phyloP scores from a whole-genome alignment of 345 rosid species.

The Salix udensis region DNA sequence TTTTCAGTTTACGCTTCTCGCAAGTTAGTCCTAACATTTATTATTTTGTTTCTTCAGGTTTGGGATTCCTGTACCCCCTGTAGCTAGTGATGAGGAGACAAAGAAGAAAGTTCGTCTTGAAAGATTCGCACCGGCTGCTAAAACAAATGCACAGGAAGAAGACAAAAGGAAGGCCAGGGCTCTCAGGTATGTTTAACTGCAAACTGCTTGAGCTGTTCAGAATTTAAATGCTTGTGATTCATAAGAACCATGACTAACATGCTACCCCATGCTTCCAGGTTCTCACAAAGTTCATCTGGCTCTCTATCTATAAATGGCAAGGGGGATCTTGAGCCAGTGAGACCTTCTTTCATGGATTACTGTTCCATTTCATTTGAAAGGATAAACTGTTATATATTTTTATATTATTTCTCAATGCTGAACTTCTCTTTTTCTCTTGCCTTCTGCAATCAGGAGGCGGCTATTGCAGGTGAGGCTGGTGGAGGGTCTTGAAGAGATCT shows the following conservation, averaged over 20 bases:
- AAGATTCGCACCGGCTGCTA: constrained; percentile 55
- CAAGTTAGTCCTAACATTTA: not conserved
- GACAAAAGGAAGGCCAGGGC: constrained; percentile 85
- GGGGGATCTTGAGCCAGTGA: constrained; percentile 47
- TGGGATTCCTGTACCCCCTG: constrained; percentile 50
- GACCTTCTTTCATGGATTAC: not conserved
- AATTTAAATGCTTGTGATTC: not conserved
- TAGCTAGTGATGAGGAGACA: constrained; percentile 48
- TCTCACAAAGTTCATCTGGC: constrained; percentile 47
- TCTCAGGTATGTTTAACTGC: constrained; percentile 41
- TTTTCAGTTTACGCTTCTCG: not conserved
- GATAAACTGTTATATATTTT: not conserved
- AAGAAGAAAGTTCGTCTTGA: constrained; percentile 89
- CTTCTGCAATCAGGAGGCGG: constrained; percentile 44
- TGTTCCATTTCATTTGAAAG: not conserved
- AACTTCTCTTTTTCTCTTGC: constrained; percentile 1
- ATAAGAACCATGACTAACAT: not conserved
- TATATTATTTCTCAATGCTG: constrained; percentile 3
- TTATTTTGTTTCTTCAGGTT: constrained; percentile 41
- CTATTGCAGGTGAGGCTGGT: constrained; percentile 59
- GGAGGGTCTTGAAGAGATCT: constrained; percentile 43
- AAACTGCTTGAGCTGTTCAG: not conserved
- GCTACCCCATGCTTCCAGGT: constrained; percentile 35
- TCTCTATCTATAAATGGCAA: constrained; percentile 49
- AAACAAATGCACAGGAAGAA: constrained; percentile 57